Base-by-base conservation (phyloP, 2,329 filamentous ascomycete genomes). In the Blumeriella jaapii region DNA sequence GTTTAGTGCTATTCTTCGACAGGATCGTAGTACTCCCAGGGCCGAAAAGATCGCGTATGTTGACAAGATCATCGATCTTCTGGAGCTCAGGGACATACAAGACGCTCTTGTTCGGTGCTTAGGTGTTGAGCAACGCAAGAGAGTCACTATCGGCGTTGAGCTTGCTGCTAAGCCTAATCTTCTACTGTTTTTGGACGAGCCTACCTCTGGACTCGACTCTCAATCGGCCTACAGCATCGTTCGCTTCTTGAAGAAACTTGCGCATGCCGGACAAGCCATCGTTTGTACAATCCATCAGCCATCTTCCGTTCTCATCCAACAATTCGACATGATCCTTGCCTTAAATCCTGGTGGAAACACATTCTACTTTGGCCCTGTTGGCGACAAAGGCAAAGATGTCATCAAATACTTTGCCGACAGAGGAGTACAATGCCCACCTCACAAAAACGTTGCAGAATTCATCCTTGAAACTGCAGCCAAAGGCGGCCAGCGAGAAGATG, bases 271-370 rank as follows among this genome's bases (percentile, higher is more conserved):
- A 1, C 76, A 82, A 50, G 78, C 78, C 6, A 81, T 84, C 42
- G 63, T 84, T 34, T 82, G 78, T 56, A 83, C 78, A 0, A 82
- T 83, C 35, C 78, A 83, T 50, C 78, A 83, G 50, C 78, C 78
- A 3, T 78, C 72, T 2, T 76, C 74, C 1, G 67, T 79, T 40
- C 62, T 83, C 2, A 75, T 82, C 38, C 69, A 82, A 50, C 68
- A 82, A 50, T 84, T 84, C 56, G 78, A 83, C 53, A 79, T 79
- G 68, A 72, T 83, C 12, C 64, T 84, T 1, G 74, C 75, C 2
- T 63, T 83, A 19, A 78, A 79, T 48, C 75, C 61, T 31, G 76
- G 76, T 14, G 77, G 77, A 2, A 71, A 66, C 48, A 79, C 75
- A 0, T 71, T 81, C 69, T 85, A 84, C 57, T 84, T 83, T 39